These are phyloP conservation scores for Suhomyces bribrorum DNA, from an alignment of 1,139 yeast species.

Conservation along the genomic window DNA sequence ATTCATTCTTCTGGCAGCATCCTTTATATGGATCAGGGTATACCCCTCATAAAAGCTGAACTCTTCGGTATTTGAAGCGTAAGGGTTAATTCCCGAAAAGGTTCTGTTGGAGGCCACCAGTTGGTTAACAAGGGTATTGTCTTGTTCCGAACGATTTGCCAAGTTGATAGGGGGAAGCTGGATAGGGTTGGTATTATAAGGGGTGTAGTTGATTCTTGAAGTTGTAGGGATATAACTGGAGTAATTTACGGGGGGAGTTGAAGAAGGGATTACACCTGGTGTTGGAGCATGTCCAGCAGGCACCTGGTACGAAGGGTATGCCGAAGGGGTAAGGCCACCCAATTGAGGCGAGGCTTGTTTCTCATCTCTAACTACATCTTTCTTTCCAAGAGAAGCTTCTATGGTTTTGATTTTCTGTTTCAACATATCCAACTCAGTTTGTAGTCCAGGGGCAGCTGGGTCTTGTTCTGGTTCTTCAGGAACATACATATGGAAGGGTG, in stretches of 20 bases:
- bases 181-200: constrained; percentile 9
- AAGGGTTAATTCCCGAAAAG: constrained; percentile 32
- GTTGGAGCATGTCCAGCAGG: constrained; percentile 1
- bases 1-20: constrained; percentile 20
- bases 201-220: constrained; percentile 1
- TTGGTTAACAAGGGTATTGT: not conserved
- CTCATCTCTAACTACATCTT: not conserved
- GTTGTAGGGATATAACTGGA: not conserved
- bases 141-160: constrained; percentile 1
- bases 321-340: constrained; percentile 1
- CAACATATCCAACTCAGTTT: constrained; percentile 27
- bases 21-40: constrained; percentile 26
- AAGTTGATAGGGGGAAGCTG: constrained; percentile 15
- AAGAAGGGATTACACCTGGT: not conserved
- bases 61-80: constrained; percentile 13
- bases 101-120: constrained; percentile 13
- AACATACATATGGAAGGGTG: not conserved
- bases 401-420: constrained; percentile 43
- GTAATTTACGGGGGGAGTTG: not conserved
- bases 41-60: constrained; percentile 25
- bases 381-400: constrained; percentile 38
- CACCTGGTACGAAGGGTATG: constrained; percentile 2
- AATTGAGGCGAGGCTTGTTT: not conserved
- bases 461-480: not conserved
- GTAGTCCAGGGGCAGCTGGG: constrained; percentile 5